Evolutionary conservation across 345 rosid species (phyloP), one percentile per base, ranked within the genome.

Genomic region (Populus davidiana): DNA sequence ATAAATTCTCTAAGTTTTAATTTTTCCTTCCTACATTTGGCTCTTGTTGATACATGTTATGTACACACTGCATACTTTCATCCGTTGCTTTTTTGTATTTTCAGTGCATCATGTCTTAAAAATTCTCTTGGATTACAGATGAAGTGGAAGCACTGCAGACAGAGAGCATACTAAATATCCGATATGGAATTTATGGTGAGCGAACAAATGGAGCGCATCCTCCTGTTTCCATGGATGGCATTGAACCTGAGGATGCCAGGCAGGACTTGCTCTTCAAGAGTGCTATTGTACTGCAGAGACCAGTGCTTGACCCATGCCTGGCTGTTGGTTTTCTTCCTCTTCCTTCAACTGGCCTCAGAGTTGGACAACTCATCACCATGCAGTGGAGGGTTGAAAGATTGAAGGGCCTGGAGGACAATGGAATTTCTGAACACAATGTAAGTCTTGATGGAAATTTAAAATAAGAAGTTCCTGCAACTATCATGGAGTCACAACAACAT

Each of bases 331-430:
- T 96, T 80, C 90, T 96, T 75, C 88, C 96, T 71, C 94, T 96
- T 84, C 87, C 93, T 78, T 89, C 94, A 31, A 85, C 80, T 78
- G 89, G 93, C 66, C 94, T 96, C 80, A 88, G 94, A 85, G 97
- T 93, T 56, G 99, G 99, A 75, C 91, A 92, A 83, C 96, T 92
- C 75, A 83, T 92, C 81, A 83, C 88, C 76, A 85, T 92, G 89
- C 89, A 91, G 73, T 96, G 99, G 99, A 87, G 97, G 76, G 88
- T 96, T 70, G 95, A 96, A 87, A 88, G 94, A 87, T 86, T 96
- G 79, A 93, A 92, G 85, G 88, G 85, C 67, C 85, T 68, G 23
- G 88, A 87, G 74, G 86, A 78, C 71, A 87, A 72, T 69, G 86
- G 83, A 68, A 82, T 74, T 62, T 77, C 81, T 4, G 75, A 79